These are phyloP conservation scores for Penicillium glabrum DNA, from an alignment of 2,329 filamentous ascomycete species.

Conservation along the genomic window DNA sequence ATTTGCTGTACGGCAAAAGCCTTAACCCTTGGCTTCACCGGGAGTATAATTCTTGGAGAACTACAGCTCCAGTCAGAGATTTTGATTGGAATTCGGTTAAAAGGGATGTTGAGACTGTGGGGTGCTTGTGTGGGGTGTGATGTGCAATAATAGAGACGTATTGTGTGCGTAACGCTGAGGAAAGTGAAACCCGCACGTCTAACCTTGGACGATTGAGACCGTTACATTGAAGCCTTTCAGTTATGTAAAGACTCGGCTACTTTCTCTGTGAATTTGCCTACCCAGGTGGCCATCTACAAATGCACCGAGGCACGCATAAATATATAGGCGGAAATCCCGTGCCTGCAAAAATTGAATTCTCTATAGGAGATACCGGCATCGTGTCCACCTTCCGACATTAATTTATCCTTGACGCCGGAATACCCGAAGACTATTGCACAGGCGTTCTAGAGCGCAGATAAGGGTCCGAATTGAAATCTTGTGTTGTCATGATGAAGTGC, in stretches of 20 bases:
- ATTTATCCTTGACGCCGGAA: background rate
- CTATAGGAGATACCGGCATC: background rate
- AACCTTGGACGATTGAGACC: no score
- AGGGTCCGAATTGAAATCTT: background rate
- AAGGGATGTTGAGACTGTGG: background rate
- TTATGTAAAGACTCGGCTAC: no score
- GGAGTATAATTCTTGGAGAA: background rate
- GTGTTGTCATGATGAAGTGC: background rate
- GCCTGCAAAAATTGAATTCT: no score
- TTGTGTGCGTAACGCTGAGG: background rate
- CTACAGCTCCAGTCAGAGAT: background rate
- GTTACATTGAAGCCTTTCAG: no score
- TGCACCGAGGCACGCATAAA: no score
- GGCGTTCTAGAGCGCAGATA: background rate
- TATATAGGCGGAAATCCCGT: no score
- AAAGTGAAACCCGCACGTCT: background rate
- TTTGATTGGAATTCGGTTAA: background rate
- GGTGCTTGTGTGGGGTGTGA: background rate
- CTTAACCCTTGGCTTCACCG: conserved; percentile 5
- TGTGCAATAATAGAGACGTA: background rate
- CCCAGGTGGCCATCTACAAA: no score
- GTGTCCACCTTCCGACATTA: background rate
- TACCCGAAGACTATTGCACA: background rate
- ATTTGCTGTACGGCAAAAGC: conserved; percentile 14
- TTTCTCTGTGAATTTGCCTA: no score